Percentiles rank a stretch among this genome's conserved stretches.
Evolutionary conservation across 208 protist genomes (phyloP).

Genomic region (Leishmania braziliensis): DNA sequence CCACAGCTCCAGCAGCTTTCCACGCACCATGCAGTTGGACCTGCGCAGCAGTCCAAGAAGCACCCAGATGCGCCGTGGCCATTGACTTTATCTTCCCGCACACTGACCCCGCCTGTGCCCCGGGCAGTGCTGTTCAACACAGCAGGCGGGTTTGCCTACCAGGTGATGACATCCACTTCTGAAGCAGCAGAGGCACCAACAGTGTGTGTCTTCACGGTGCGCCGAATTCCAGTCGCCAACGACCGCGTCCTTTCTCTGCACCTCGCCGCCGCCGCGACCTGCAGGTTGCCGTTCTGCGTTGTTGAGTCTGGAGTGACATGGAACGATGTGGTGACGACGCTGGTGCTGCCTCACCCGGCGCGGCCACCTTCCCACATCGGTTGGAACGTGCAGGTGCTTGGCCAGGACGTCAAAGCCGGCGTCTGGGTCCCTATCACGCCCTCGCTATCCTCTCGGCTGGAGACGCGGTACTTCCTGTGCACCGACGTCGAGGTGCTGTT

Average conservation of each 20-base stretch:
- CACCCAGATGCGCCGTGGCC: neutral
- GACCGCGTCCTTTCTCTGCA: constrained; percentile 5
- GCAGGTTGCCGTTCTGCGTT: constrained; percentile 20
- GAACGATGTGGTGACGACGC: constrained; percentile 22
- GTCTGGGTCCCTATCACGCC: constrained; percentile 31
- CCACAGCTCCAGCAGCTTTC: constrained; percentile 25
- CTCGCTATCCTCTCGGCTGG: constrained; percentile 20
- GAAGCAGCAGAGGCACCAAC: neutral
- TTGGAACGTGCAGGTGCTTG: constrained; percentile 36
- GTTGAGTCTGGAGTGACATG: constrained; percentile 26
- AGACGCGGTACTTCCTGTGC: constrained; percentile 30
- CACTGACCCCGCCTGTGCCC: constrained; percentile 11
- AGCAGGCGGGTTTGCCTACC: constrained; percentile 17
- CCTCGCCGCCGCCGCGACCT: constrained; percentile 11
- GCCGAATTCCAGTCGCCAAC: constrained; percentile 10
- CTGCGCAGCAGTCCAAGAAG: neutral
- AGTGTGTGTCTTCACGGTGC: constrained; percentile 29
- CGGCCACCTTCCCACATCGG: neutral
- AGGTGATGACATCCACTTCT: constrained; percentile 12
- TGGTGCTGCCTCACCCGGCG: constrained; percentile 7
- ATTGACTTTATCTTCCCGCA: neutral
- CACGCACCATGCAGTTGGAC: neutral
- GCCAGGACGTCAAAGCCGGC: constrained; percentile 15
- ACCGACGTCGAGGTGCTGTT: constrained; percentile 41
- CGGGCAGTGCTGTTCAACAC: constrained; percentile 28